A percentile compares a stretch with the other conserved stretches of the same genome.
Evolutionary conservation across 73 alveolate genomes (phyloP).

Genomic region (Paramecium bursaria): DNA sequence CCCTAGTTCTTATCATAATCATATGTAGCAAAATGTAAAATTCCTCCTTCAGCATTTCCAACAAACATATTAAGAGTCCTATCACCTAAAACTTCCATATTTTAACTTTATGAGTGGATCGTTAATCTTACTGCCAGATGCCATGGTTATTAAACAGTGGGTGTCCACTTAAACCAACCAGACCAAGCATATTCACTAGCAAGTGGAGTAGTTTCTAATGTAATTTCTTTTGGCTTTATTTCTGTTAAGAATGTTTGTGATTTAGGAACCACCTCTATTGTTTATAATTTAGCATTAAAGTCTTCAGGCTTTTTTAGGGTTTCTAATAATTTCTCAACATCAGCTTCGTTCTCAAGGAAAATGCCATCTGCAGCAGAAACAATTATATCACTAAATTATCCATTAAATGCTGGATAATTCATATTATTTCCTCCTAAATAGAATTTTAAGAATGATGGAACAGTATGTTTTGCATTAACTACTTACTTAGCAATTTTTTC

Average conservation of each 20-base stretch:
- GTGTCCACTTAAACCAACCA: slow-evolving; percentile 64
- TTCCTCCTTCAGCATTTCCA: slow-evolving; percentile 58
- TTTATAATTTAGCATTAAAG: slow-evolving; percentile 23
- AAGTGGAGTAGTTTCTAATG: not conserved
- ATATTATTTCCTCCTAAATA: slow-evolving; percentile 28
- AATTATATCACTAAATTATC: slow-evolving; percentile 25
- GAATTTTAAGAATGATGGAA: slow-evolving; percentile 48
- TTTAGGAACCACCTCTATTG: slow-evolving; percentile 4
- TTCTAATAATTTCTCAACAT: not conserved
- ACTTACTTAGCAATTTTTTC: slow-evolving; percentile 13
- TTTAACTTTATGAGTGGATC: not conserved
- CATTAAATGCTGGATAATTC: slow-evolving; percentile 50
- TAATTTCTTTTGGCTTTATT: not conserved
- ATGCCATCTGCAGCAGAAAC: slow-evolving; percentile 34
- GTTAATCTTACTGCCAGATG: slow-evolving; percentile 52
- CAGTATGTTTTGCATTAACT: not conserved
- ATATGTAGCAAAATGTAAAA: slow-evolving; percentile 30
- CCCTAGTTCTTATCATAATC: not conserved
- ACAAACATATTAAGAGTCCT: slow-evolving; percentile 54
- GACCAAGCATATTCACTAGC: slow-evolving; percentile 57
- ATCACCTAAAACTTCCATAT: slow-evolving; percentile 36
- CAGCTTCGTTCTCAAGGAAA: slow-evolving; percentile 7
- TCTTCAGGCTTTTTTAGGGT: slow-evolving; percentile 11
- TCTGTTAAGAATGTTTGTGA: not conserved
- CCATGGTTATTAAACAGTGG: slow-evolving; percentile 47